A percentile compares a stretch with the other conserved stretches of the same genome.
Conservation (phyloP, 352 stramenopile species). For the Phytophthora niederhauseri region DNA sequence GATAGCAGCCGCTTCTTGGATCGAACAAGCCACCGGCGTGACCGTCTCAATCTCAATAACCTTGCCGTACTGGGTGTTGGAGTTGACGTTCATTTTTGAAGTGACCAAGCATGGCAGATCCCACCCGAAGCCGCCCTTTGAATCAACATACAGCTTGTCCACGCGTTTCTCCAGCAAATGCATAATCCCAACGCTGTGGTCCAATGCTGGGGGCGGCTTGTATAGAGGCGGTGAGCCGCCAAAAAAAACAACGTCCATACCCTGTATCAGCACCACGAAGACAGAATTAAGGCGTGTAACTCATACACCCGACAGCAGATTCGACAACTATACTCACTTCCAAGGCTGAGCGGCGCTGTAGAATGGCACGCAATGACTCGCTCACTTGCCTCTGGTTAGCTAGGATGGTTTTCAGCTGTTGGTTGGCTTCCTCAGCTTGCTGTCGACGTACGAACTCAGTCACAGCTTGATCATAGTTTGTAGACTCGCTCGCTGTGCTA, state of each 20-base stretch:
- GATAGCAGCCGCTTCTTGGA: constrained; percentile 17
- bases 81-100: constrained; percentile 22
- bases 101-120: constrained; percentile 17
- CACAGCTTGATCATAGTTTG: constrained; percentile 6
- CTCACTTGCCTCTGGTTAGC: constrained; percentile 15
- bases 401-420: constrained; percentile 14
- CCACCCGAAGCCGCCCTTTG: constrained; percentile 8
- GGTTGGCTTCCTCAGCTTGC: constrained; percentile 25
- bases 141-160: constrained; percentile 17
- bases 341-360: constrained; percentile 9
- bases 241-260: constrained; percentile 30
- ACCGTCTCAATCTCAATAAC: constrained; percentile 30
- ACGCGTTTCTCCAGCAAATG: constrained; percentile 18
- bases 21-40: constrained; percentile 22
- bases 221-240: constrained; percentile 6
- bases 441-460: constrained; percentile 18
- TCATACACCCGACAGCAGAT: not conserved
- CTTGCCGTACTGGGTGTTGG: constrained; percentile 27
- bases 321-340: constrained; percentile 1
- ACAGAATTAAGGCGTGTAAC: not conserved
- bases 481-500: constrained; percentile 4
- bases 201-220: not conserved
- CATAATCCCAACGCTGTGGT: constrained; percentile 14
- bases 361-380: constrained; percentile 10
- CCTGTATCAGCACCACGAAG: constrained; percentile 7